Percentiles rank a stretch among this genome's conserved stretches.
phyloP scores from a whole-genome alignment of 2,329 filamentous ascomycete species.

The Fusarium domesticum region DNA sequence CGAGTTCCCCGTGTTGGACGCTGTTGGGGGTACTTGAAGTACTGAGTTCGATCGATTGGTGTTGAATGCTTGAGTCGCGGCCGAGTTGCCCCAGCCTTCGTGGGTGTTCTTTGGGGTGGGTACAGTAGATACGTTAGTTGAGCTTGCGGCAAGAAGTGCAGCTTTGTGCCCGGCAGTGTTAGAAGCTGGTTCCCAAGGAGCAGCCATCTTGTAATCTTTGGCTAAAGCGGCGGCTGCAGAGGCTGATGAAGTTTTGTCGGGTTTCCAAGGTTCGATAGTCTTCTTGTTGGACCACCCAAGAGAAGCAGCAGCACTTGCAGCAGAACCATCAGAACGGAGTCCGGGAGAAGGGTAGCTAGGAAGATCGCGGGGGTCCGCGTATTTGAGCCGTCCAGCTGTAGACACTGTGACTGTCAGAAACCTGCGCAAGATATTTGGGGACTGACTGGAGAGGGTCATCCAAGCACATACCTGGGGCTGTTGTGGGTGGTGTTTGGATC shows the following conservation, averaged over 20 bases:
- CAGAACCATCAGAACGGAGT: constrained; percentile 53
- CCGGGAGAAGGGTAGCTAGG: constrained; percentile 71
- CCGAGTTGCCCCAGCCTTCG: constrained; percentile 60
- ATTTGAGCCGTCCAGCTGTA: constrained; percentile 54
- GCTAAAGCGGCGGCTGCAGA: constrained; percentile 43
- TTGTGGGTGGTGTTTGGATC: constrained; percentile 25
- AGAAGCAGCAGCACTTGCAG: constrained; percentile 71
- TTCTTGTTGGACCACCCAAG: constrained; percentile 71
- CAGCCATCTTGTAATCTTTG: constrained; percentile 42
- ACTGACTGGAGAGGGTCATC: constrained; percentile 8
- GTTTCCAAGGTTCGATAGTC: constrained; percentile 63
- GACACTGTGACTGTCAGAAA: constrained; percentile 22
- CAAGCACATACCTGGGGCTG: constrained; percentile 26
- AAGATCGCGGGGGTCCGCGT: constrained; percentile 69
- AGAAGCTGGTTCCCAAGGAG: constrained; percentile 60
- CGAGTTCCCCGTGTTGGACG: constrained; percentile 50
- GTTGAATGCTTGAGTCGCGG: constrained; percentile 62
- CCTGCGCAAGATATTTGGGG: constrained; percentile 11
- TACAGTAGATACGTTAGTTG: constrained; percentile 33
- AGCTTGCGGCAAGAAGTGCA: constrained; percentile 60
- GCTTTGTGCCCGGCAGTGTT: constrained; percentile 70
- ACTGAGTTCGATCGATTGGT: constrained; percentile 35
- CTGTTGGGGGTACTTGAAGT: constrained; percentile 18
- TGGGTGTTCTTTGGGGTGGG: constrained; percentile 24
- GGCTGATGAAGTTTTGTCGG: constrained; percentile 54